A percentile compares a stretch with the other conserved stretches of the same genome.
phyloP scores from a whole-genome alignment of 2,329 filamentous ascomycete species.

The Fusarium sp. region DNA sequence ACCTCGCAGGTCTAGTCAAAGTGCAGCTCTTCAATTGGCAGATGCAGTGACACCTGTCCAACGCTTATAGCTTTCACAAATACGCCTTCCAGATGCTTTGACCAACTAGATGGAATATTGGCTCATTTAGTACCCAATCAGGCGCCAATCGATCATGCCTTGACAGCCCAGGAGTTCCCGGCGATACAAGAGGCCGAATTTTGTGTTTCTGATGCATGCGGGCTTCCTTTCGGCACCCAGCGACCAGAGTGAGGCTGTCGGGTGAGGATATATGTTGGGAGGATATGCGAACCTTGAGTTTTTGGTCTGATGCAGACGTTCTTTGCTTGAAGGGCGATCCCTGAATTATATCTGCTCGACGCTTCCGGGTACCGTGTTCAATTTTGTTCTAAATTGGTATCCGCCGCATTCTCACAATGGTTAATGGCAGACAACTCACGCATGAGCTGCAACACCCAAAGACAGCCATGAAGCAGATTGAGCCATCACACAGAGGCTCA shows the following conservation, averaged over 20 bases:
- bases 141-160: not conserved
- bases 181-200: conserved; percentile 24
- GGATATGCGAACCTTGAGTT: conserved; percentile 16
- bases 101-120: conserved; percentile 28
- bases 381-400: not conserved
- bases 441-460: conserved; percentile 10
- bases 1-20: conserved; percentile 28
- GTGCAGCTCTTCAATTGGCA: conserved; percentile 34
- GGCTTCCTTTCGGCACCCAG: conserved; percentile 23
- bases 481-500: not conserved
- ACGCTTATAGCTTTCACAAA: conserved; percentile 31
- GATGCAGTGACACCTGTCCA: conserved; percentile 38
- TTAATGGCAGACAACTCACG: conserved; percentile 2
- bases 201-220: conserved; percentile 27
- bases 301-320: conserved; percentile 6
- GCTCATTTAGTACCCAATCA: conserved; percentile 23
- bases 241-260: conserved; percentile 41
- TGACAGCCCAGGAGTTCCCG: conserved; percentile 18
- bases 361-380: not conserved
- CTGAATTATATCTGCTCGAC: conserved; percentile 28
- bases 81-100: conserved; percentile 2
- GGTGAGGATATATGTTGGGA: conserved; percentile 4
- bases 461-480: conserved; percentile 6
- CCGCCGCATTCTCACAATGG: conserved; percentile 8
- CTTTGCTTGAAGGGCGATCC: conserved; percentile 5